Conservation (phyloP, 1,139 yeast species). For the Candida pseudocylindracea region DNA sequence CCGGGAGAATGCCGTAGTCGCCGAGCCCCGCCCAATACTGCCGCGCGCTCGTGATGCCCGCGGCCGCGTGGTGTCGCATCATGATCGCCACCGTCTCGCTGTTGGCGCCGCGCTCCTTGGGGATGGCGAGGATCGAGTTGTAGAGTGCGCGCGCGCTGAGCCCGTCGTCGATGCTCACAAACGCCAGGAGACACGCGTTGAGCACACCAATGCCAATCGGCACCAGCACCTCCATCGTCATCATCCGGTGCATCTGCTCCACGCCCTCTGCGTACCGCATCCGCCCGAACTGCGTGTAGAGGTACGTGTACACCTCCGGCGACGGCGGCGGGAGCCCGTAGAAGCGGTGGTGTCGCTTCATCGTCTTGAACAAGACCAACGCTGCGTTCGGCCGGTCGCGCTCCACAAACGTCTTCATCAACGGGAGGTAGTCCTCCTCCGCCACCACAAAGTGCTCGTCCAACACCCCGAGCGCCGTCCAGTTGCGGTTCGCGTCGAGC, state of each 20-base stretch:
- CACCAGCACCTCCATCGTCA: slow-evolving; percentile 44
- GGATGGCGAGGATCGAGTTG: slow-evolving; percentile 29
- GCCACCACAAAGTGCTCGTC: too few species aligned
- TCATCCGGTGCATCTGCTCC: slow-evolving; percentile 35
- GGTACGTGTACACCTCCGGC: slow-evolving; percentile 35
- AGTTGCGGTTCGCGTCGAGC: too few species aligned
- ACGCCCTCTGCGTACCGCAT: slow-evolving; percentile 46
- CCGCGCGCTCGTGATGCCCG: slow-evolving; percentile 34
- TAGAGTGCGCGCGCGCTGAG: slow-evolving; percentile 40
- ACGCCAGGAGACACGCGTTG: slow-evolving; percentile 46
- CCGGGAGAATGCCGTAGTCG: slow-evolving; percentile 28
- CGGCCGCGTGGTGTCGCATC: slow-evolving; percentile 43
- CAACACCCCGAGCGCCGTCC: too few species aligned
- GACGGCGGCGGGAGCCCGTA: slow-evolving; percentile 43
- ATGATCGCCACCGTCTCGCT: slow-evolving; percentile 51
- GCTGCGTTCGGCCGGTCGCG: slow-evolving; percentile 43
- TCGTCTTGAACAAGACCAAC: slow-evolving; percentile 36
- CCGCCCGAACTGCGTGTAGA: slow-evolving; percentile 41
- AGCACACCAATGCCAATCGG: slow-evolving; percentile 34
- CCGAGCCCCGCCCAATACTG: slow-evolving; percentile 43
- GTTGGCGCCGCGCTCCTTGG: slow-evolving; percentile 33
- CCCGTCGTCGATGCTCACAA: slow-evolving; percentile 37
- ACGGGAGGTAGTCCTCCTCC: slow-evolving; percentile 19
- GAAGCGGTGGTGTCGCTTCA: slow-evolving; percentile 31
- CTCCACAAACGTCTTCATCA: slow-evolving; percentile 36